phyloP scores from a whole-genome alignment of 495 filamentous ascomycete genomes.

The Penicillium cosmopolitanum region DNA sequence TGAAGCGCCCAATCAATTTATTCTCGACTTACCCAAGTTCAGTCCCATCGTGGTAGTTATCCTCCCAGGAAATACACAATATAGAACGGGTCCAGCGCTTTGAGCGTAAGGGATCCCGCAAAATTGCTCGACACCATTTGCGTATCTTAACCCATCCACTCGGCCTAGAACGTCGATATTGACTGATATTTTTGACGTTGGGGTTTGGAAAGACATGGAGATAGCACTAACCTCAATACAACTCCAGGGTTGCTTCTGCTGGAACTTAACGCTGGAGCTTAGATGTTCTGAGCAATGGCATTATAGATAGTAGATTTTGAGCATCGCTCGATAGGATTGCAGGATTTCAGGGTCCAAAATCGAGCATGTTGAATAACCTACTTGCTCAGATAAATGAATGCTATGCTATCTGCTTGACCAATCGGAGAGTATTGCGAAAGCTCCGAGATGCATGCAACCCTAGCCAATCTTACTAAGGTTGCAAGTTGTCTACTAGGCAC shows the following conservation, averaged over 20 bases:
- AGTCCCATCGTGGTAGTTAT: constrained; percentile 19
- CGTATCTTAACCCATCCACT: constrained; percentile 12
- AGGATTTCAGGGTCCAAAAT: not conserved
- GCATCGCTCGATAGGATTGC: too few relatives aligned
- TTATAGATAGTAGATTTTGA: too few relatives aligned
- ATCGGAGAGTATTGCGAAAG: not conserved
- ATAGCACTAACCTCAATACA: too few relatives aligned
- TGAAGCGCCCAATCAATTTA: not conserved
- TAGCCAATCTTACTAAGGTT: not conserved
- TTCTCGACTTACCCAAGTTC: constrained; percentile 12
- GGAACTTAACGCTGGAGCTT: too few relatives aligned
- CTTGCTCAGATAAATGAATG: not conserved
- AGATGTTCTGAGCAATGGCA: too few relatives aligned
- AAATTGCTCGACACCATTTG: constrained; percentile 18
- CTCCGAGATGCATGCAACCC: constrained; percentile 1
- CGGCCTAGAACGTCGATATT: constrained; percentile 11
- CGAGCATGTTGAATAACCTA: not conserved
- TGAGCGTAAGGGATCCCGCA: constrained; percentile 18
- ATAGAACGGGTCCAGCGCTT: constrained; percentile 20
- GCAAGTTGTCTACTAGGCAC: not conserved
- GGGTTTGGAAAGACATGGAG: constrained; percentile 18
- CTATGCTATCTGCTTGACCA: not conserved
- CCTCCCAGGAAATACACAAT: constrained; percentile 15
- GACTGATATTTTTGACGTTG: constrained; percentile 8
- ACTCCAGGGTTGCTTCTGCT: too few relatives aligned